Percentiles rank a stretch among this genome's conserved stretches.
phyloP scores from a whole-genome alignment of 2,329 filamentous ascomycete genomes.

The Arthroderma uncinatum region DNA sequence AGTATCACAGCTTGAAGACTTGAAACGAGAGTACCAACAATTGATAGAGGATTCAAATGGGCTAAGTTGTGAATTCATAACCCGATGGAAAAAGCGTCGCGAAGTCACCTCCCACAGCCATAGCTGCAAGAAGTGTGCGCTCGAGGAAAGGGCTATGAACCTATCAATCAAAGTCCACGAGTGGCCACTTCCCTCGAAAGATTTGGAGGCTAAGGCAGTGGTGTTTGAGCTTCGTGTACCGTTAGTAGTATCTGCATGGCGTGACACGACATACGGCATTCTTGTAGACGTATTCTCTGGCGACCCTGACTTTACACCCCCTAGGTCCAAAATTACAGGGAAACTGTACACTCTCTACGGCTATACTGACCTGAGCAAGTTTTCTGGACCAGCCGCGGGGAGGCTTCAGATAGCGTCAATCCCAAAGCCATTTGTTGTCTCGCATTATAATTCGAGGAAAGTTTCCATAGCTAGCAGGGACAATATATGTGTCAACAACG shows the following conservation, averaged over 20 bases:
- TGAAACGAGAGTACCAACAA: constrained; percentile 21
- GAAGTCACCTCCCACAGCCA: constrained; percentile 7
- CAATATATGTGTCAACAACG: constrained; percentile 1
- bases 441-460: constrained; percentile 7
- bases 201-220: constrained; percentile 26
- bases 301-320: background rate
- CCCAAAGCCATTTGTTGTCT: constrained; percentile 5
- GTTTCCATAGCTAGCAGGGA: constrained; percentile 11
- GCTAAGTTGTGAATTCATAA: constrained; percentile 9
- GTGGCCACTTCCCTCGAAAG: constrained; percentile 42
- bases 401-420: constrained; percentile 4
- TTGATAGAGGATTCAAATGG: constrained; percentile 18
- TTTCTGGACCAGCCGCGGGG: constrained; percentile 1
- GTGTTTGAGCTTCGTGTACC: constrained; percentile 46
- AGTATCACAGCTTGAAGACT: constrained; percentile 15
- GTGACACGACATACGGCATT: constrained; percentile 36
- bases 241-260: constrained; percentile 35
- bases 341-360: too few species aligned
- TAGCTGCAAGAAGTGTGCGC: constrained; percentile 31
- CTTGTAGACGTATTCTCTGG: background rate
- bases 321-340: too few species aligned
- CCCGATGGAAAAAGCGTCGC: background rate
- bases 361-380: background rate
- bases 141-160: constrained; percentile 21
- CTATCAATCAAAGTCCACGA: constrained; percentile 43